Evolutionary conservation across 2,329 filamentous ascomycete genomes (phyloP).

Genomic region (Aspergillus fumigatus): DNA sequence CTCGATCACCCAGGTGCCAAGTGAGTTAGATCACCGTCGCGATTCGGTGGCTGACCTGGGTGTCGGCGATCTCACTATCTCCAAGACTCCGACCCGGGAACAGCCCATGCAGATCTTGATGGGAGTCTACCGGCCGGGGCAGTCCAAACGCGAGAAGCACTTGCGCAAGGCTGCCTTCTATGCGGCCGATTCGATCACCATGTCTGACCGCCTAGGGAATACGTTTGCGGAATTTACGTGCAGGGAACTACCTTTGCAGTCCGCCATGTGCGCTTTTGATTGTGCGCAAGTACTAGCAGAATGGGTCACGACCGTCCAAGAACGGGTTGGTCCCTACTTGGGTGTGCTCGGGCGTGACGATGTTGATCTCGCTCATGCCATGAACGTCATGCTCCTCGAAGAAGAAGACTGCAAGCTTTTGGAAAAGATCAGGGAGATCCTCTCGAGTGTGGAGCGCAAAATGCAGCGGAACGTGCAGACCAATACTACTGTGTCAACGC

Average conservation of each 20-base stretch:
- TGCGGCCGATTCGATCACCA: conserved; percentile 83
- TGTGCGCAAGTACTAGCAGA: conserved; percentile 91
- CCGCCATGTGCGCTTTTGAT: conserved; percentile 87
- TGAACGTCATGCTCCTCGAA: conserved; percentile 83
- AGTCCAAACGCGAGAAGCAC: conserved; percentile 74
- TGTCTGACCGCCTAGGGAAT: conserved; percentile 80
- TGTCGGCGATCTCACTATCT: conserved; percentile 33
- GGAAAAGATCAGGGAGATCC: conserved; percentile 73
- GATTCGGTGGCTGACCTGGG: conserved; percentile 35
- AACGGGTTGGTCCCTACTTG: conserved; percentile 84
- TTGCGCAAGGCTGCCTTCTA: conserved; percentile 93
- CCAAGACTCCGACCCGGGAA: conserved; percentile 33
- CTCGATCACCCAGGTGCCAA: conserved; percentile 18
- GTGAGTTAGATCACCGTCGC: conserved; percentile 21
- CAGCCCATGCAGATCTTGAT: conserved; percentile 26
- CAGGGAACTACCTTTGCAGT: conserved; percentile 81
- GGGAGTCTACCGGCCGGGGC: conserved; percentile 30
- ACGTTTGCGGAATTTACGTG: conserved; percentile 81
- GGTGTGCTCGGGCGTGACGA: conserved; percentile 81
- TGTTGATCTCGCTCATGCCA: conserved; percentile 73
- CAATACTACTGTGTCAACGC: conserved; percentile 49
- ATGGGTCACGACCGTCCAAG: conserved; percentile 89
- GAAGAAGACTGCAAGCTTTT: conserved; percentile 86
- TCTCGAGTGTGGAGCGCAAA: conserved; percentile 73
- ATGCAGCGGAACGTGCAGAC: conserved; percentile 59